phyloP scores from a whole-genome alignment of 257 asterid species.

The Parsonsia alboflavescens region DNA sequence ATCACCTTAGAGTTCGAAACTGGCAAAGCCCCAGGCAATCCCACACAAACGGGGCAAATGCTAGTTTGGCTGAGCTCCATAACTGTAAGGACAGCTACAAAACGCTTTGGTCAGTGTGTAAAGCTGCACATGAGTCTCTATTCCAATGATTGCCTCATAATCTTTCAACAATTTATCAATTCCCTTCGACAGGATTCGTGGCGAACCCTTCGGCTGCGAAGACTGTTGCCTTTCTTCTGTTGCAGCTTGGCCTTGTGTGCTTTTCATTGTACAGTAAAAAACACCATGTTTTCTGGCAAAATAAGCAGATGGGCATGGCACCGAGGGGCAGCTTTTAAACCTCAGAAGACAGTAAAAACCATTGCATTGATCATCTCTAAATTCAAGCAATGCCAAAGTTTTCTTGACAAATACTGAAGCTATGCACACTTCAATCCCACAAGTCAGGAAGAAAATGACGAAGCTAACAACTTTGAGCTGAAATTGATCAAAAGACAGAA shows the following conservation, averaged over 20 bases:
- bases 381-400: conserved; percentile 5
- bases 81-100: conserved; percentile 43
- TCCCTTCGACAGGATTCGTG: conserved; percentile 31
- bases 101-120: conserved; percentile 42
- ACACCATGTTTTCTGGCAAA: conserved; percentile 44
- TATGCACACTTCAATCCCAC: conserved; percentile 5
- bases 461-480: not conserved
- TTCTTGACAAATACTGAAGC: not conserved
- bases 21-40: conserved; percentile 96
- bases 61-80: conserved; percentile 83
- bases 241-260: conserved; percentile 42
- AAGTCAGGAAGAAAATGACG: not conserved
- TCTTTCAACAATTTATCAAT: conserved; percentile 52
- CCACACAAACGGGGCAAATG: conserved; percentile 90
- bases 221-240: conserved; percentile 54
- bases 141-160: conserved; percentile 84
- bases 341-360: conserved; percentile 76
- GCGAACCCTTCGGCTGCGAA: conserved; percentile 37
- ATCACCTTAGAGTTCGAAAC: conserved; percentile 84
- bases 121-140: conserved; percentile 90
- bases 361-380: conserved; percentile 18
- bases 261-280: conserved; percentile 37
- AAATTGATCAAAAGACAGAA: not conserved
- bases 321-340: conserved; percentile 45
- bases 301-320: conserved; percentile 51